Conservation (phyloP, 345 rosid species). For the Lepidium sativum region DNA sequence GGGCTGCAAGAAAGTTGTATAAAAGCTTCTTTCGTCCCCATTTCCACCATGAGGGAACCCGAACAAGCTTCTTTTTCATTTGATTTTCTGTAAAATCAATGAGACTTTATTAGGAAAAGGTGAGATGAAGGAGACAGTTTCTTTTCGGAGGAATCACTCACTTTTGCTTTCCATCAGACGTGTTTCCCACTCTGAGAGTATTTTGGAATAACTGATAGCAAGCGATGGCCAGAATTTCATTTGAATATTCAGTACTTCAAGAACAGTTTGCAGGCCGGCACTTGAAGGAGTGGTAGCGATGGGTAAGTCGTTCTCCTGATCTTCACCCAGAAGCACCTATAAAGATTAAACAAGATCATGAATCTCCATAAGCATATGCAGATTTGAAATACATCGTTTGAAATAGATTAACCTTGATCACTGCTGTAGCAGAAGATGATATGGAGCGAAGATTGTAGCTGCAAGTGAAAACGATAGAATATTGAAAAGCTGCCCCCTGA, state of each 20-base stretch:
- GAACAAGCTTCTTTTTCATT: constrained; percentile 37
- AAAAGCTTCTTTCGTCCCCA: constrained; percentile 63
- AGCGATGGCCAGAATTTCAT: constrained; percentile 70
- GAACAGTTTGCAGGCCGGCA: constrained; percentile 60
- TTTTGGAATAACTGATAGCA: constrained; percentile 27
- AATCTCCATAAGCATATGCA: not conserved
- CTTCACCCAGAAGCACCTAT: constrained; percentile 81
- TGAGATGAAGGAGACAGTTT: not conserved
- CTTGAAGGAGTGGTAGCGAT: constrained; percentile 42
- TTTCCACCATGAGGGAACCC: constrained; percentile 63
- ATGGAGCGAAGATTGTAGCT: constrained; percentile 96
- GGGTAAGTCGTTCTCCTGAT: constrained; percentile 30
- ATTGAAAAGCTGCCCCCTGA: not conserved
- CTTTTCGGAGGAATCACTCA: constrained; percentile 31
- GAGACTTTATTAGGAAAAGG: not conserved
- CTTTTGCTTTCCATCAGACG: constrained; percentile 37
- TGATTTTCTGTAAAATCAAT: constrained; percentile 40
- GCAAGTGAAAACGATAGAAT: constrained; percentile 22
- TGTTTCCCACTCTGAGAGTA: constrained; percentile 55
- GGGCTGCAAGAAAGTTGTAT: constrained; percentile 42
- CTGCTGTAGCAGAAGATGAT: constrained; percentile 91
- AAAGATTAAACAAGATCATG: not conserved
- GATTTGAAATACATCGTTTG: not conserved
- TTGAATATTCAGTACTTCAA: constrained; percentile 79
- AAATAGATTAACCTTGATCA: constrained; percentile 59